Evolutionary conservation across 139 green algal species (phyloP), one percentile per base, ranked within the genome.

Genomic region (Chlamydomonas asymmetrica): DNA sequence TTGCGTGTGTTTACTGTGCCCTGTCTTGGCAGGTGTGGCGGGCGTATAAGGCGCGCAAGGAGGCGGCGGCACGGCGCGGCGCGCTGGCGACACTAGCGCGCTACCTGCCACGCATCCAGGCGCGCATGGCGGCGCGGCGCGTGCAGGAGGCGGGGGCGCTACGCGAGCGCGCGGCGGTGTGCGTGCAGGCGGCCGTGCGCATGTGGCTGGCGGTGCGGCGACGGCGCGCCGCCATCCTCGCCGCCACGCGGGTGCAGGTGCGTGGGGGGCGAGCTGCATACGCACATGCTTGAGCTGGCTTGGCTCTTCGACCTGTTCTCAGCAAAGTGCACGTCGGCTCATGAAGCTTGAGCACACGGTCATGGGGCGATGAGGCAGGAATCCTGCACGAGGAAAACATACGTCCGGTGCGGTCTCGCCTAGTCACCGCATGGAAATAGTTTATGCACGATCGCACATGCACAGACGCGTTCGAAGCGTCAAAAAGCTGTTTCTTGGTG

Each of bases 131-230:
- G 25, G 56, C 39, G 69, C 72, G 37, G 43, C 67, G 64, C 27
- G 75, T 40, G 37, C 66, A 59, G 27, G 5, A 63, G 18, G 45
- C n/a, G 0, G 37, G 52, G 22, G 2, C 22, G 4, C n/a, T 31
- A 8, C 37, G 39, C 23, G 67, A 76, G 34, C 73, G 52, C 6
- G 86, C 85, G 1, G 73, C 81, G 7, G 59, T 80, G 1, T 32
- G 48, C 57, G 78, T 93, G 25, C 88, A 93, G 80, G 48, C 63
- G 2, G 29, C 50, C 7, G 68, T 85, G 34, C 82, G 88, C 64
- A 74, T 66, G 48, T 83, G 75, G 70, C 68, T 78, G 22, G 85
- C 63, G 10, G 74, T 78, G 3, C 45, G 65, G 48, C 73, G 57
- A 39, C 66, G 50, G 29, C 39, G 34, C 20, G 31, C 13, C 3